Percentiles rank a stretch among this genome's conserved stretches.
phyloP scores from a whole-genome alignment of 31 red algal genomes.

The Bonnemaisonia californica region DNA sequence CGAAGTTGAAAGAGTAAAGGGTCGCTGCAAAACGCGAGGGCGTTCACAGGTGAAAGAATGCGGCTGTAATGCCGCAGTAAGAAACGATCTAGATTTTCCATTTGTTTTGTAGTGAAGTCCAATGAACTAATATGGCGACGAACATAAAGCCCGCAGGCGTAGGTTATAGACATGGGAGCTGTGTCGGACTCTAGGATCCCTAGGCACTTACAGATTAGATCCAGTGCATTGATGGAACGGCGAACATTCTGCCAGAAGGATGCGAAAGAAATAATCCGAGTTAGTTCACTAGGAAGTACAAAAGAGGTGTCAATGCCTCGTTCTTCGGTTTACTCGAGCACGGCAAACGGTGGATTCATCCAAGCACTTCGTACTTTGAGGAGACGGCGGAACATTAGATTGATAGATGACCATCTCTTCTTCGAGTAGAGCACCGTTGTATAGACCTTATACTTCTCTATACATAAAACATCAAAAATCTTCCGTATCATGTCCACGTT shows the following conservation, averaged over 20 bases:
- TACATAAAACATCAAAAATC: background rate
- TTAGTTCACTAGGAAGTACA: background rate
- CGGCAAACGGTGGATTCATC: background rate
- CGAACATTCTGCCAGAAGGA: background rate
- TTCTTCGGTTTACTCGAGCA: constrained; percentile 17
- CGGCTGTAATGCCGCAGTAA: background rate
- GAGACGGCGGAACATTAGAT: background rate
- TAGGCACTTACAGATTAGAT: constrained; percentile 4
- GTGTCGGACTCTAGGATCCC: constrained; percentile 8
- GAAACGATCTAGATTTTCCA: background rate
- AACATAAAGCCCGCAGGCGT: background rate
- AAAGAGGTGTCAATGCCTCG: background rate
- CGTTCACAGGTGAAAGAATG: background rate
- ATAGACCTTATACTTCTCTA: constrained; percentile 9
- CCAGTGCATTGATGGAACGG: background rate
- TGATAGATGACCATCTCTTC: constrained; percentile 14
- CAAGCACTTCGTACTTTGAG: background rate
- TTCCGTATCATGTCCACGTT: constrained; percentile 1
- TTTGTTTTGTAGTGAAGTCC: background rate
- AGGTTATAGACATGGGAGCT: background rate
- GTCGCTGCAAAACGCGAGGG: background rate
- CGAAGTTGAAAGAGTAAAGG: background rate
- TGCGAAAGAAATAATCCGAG: background rate
- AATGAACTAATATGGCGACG: background rate
- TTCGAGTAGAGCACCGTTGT: constrained; percentile 11